Evolutionary conservation across 2,329 filamentous ascomycete species (phyloP).

Genomic region (Balansia obtecta): DNA sequence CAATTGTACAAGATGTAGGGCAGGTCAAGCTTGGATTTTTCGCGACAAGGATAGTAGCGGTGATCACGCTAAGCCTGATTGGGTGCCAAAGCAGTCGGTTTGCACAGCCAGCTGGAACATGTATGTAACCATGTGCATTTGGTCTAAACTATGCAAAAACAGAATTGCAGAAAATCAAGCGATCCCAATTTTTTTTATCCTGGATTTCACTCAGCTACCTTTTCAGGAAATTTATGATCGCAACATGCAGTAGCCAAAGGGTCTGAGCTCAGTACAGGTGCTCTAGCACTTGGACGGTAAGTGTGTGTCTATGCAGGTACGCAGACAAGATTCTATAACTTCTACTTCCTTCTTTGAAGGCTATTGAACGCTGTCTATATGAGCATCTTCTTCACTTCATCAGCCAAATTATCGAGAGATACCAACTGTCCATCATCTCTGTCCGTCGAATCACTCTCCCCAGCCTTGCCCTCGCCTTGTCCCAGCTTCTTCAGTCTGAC

Average conservation of each 20-base stretch:
- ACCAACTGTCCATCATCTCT: conserved; percentile 71
- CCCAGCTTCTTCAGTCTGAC: conserved; percentile 75
- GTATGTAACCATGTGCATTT: not conserved
- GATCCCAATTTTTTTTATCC: too few species aligned
- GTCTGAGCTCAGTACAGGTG: too few species aligned
- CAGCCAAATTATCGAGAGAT: conserved; percentile 46
- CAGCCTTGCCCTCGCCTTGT: conserved; percentile 57
- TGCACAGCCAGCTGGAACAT: too few species aligned
- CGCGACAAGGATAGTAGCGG: conserved; percentile 5
- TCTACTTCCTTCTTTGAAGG: not conserved
- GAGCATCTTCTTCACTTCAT: conserved; percentile 40
- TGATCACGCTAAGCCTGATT: conserved; percentile 20
- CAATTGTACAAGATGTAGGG: not conserved
- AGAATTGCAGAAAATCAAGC: too few species aligned
- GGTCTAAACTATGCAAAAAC: not conserved
- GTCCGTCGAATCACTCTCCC: conserved; percentile 72
- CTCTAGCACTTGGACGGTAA: too few species aligned
- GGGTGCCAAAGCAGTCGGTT: conserved; percentile 17
- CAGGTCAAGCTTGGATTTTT: conserved; percentile 6
- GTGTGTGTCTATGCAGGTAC: not conserved
- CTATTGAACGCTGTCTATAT: conserved; percentile 4
- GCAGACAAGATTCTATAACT: not conserved
- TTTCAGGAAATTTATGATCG: too few species aligned
- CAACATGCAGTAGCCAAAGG: too few species aligned
- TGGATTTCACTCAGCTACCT: too few species aligned